A percentile compares a stretch with the other conserved stretches of the same genome.
Conservation (phyloP, 352 stramenopile genomes). For the Phytophthora lateralis region DNA sequence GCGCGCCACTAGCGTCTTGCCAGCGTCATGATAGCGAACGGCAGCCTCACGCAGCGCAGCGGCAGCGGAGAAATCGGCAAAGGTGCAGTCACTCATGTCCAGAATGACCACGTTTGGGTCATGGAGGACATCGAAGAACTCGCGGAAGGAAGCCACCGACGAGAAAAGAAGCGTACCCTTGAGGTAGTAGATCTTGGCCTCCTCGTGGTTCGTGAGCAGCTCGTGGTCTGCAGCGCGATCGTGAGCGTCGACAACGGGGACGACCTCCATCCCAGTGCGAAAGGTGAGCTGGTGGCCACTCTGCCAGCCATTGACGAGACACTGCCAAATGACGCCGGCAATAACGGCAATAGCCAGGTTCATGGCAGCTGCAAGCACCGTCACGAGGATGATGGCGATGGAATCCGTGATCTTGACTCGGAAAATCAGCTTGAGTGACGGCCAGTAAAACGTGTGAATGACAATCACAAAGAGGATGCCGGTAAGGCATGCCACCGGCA, state of each 20-base stretch:
- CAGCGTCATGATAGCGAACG: conserved; percentile 68
- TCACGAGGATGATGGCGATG: conserved; percentile 85
- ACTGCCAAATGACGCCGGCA: conserved; percentile 84
- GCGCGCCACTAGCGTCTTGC: conserved; percentile 75
- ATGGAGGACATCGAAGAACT: conserved; percentile 70
- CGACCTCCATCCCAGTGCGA: conserved; percentile 38
- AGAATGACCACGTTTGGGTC: conserved; percentile 77
- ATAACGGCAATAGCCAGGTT: conserved; percentile 90
- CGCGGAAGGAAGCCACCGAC: conserved; percentile 75
- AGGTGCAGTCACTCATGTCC: conserved; percentile 70
- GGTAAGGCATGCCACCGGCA: conserved; percentile 86
- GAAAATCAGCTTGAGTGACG: conserved; percentile 81
- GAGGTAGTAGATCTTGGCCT: conserved; percentile 78
- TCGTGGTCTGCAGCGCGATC: conserved; percentile 34
- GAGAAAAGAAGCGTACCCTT: conserved; percentile 82
- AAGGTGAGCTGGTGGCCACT: conserved; percentile 54
- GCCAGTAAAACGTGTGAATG: conserved; percentile 92
- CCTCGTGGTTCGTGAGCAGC: conserved; percentile 39
- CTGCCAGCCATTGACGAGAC: conserved; percentile 85
- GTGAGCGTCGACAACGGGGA: conserved; percentile 35
- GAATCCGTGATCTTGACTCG: conserved; percentile 71
- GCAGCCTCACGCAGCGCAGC: conserved; percentile 78
- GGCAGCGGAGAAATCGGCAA: conserved; percentile 88
- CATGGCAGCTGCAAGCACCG: conserved; percentile 80
- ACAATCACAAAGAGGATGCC: conserved; percentile 91